Evolutionary conservation across 306 rosid species (phyloP).

Genomic region (Ochetophila trinervis): DNA sequence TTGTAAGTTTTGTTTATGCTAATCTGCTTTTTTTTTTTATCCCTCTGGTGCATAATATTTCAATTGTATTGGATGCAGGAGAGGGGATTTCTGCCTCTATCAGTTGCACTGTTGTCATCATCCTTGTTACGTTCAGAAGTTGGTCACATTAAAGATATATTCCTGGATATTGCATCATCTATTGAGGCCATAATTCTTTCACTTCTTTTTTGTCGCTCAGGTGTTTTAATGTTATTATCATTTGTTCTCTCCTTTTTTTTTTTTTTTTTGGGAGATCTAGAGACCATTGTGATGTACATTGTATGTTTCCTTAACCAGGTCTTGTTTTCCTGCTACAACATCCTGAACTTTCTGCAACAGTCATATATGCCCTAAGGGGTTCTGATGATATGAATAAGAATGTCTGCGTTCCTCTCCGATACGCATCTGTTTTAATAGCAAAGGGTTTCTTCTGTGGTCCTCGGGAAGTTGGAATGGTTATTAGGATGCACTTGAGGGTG

Average conservation of each 20-base stretch:
- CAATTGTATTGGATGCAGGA: constrained; percentile 54
- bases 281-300: constrained; percentile 23
- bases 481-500: constrained; percentile 83
- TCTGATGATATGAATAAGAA: constrained; percentile 62
- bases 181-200: constrained; percentile 81
- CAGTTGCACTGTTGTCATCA: constrained; percentile 86
- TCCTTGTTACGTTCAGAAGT: constrained; percentile 56
- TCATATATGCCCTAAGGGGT: constrained; percentile 68
- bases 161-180: constrained; percentile 76
- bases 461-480: constrained; percentile 69
- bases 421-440: constrained; percentile 76
- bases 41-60: constrained; percentile 8
- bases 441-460: constrained; percentile 88
- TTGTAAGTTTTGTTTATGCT: background rate
- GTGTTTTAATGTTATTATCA: constrained; percentile 32
- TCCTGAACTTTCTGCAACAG: constrained; percentile 73
- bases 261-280: constrained; percentile 5
- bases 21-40: background rate
- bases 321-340: constrained; percentile 79
- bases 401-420: constrained; percentile 81
- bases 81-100: constrained; percentile 89
- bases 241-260: too few relatives aligned
- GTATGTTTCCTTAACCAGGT: constrained; percentile 51
- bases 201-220: constrained; percentile 87
- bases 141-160: constrained; percentile 57